These are phyloP conservation scores for Pyrenophora graminea DNA, from an alignment of 2,329 filamentous ascomycete species.

Conservation along the genomic window DNA sequence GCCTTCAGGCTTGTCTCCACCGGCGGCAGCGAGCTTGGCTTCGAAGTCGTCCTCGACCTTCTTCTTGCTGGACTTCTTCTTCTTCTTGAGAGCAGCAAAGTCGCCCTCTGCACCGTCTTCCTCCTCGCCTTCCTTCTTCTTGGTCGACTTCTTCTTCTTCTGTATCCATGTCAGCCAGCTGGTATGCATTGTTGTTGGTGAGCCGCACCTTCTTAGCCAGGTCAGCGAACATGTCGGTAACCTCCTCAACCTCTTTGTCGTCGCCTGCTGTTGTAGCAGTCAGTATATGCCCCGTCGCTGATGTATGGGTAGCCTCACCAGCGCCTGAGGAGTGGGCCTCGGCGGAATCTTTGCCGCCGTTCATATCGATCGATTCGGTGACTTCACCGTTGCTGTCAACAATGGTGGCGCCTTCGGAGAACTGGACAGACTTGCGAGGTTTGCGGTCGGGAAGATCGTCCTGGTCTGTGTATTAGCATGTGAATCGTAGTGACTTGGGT, in stretches of 20 bases:
- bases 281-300: slow-evolving; percentile 19
- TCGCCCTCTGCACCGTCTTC: slow-evolving; percentile 58
- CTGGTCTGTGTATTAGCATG: slow-evolving; percentile 40
- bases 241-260: slow-evolving; percentile 66
- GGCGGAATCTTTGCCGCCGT: slow-evolving; percentile 79
- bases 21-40: slow-evolving; percentile 66
- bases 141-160: slow-evolving; percentile 68
- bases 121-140: slow-evolving; percentile 61
- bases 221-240: slow-evolving; percentile 65
- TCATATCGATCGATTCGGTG: slow-evolving; percentile 70
- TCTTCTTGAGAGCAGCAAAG: slow-evolving; percentile 74
- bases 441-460: slow-evolving; percentile 62
- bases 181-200: neutral
- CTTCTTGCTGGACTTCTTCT: slow-evolving; percentile 78
- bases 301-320: slow-evolving; percentile 25
- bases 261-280: slow-evolving; percentile 36
- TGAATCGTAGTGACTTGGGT: neutral
- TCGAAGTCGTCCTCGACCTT: slow-evolving; percentile 66
- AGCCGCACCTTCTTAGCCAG: slow-evolving; percentile 66
- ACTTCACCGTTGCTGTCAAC: slow-evolving; percentile 90
- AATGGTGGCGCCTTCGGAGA: slow-evolving; percentile 83
- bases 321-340: slow-evolving; percentile 65
- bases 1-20: slow-evolving; percentile 57
- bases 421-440: slow-evolving; percentile 90
- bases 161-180: slow-evolving; percentile 14